Percentiles rank a stretch among this genome's conserved stretches.
Evolutionary conservation across 768 basidiomycete genomes (phyloP).

Genomic region (Cytidiella melzeri): DNA sequence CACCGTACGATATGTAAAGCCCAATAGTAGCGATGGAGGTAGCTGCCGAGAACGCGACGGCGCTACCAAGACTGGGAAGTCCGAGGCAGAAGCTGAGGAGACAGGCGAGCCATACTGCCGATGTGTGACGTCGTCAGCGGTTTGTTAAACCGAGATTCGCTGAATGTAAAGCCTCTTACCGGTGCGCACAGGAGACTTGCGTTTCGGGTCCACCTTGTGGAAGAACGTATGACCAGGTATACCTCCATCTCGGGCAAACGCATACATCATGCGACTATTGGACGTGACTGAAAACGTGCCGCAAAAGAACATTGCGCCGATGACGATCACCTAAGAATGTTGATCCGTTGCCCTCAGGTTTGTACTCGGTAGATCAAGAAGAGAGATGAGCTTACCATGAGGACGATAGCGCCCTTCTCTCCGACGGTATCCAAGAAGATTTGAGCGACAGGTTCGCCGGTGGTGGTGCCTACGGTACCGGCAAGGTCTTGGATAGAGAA

Average conservation of each 20-base stretch:
- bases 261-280: conserved; percentile 81
- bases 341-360: background rate
- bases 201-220: conserved; percentile 50
- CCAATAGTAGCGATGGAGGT: conserved; percentile 67
- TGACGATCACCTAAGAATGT: conserved; percentile 47
- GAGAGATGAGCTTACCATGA: conserved; percentile 47
- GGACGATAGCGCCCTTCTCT: conserved; percentile 62
- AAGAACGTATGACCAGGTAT: conserved; percentile 66
- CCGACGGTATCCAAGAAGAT: conserved; percentile 77
- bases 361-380: background rate
- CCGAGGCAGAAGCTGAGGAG: conserved; percentile 70
- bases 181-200: conserved; percentile 62
- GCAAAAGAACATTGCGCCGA: conserved; percentile 71
- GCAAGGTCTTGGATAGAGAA: conserved; percentile 75
- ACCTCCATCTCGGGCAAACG: conserved; percentile 71
- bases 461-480: conserved; percentile 42
- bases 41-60: conserved; percentile 59
- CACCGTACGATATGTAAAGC: conserved; percentile 70
- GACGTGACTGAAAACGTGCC: conserved; percentile 75
- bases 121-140: background rate
- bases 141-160: background rate
- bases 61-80: conserved; percentile 65
- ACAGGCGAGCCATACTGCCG: conserved; percentile 70
- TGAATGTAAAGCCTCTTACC: conserved; percentile 33
- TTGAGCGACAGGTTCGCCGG: conserved; percentile 70